Evolutionary conservation across 1,284 basidiomycete genomes (phyloP), one percentile per base, ranked within the genome.

Genomic region (Gomphus sp.): DNA sequence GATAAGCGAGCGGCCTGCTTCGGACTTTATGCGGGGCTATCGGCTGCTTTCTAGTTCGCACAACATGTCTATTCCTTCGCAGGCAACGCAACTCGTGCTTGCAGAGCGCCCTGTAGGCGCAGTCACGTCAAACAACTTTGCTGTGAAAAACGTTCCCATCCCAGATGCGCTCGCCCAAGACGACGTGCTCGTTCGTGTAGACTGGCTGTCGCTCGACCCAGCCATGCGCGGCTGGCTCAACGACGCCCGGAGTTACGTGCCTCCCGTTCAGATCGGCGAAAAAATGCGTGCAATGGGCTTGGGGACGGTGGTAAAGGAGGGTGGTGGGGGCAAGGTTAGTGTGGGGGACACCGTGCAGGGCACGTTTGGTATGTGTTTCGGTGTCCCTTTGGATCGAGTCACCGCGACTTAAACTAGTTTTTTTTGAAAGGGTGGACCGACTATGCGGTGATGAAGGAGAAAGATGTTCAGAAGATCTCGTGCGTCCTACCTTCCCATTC

Each of bases 371-470:
- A 62, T 60, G 80, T 68, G 34, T n/a, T 8, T 7, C 36, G 3
- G 36, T 37, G 36, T 8, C 36, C 28, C 4, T 28, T 28, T 2
- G 28, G 28, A 3, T 28, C 28, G 2, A 28, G 4, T 28, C 28
- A n/a, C n/a, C n/a, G n/a, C n/a, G n/a, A n/a, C n/a, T n/a, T n/a
- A n/a, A n/a, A n/a, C n/a, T n/a, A n/a, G n/a, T n/a, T n/a, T n/a
- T n/a, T n/a, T n/a, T n/a, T n/a, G n/a, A n/a, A 57, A 82, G 90
- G 89, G 6, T 93, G 90, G 91, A 81, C 83, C 8, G 89, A 92
- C 69, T 93, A 86, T 66, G 81, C 77, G 43, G 74, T 89, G 31
- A 68, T 85, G 61, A 74, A 81, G 18, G 86, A 85, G 57, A 76
- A 79, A 56, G 66, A 67, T 3, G 67, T 86, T 18, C 67, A 75